Evolutionary conservation across 257 asterid genomes (phyloP).

Genomic region (Solanum medicagineum): DNA sequence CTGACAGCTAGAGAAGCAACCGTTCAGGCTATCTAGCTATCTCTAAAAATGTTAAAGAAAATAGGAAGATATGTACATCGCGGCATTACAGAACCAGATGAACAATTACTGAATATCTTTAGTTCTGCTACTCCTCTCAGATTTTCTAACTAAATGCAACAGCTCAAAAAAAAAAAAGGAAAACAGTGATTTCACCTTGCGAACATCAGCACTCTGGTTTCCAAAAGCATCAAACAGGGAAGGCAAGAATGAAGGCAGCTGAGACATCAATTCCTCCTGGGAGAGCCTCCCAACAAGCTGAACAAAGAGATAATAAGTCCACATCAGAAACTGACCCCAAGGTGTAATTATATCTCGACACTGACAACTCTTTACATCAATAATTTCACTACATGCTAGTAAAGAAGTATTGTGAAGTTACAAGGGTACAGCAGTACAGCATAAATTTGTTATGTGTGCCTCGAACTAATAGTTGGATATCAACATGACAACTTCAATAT

Average conservation of each 20-base stretch:
- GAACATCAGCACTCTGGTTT: slow-evolving; percentile 98
- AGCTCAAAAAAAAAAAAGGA: background rate
- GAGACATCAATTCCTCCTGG: slow-evolving; percentile 78
- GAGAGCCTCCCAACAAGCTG: slow-evolving; percentile 96
- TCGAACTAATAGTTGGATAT: background rate
- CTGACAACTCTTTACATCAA: background rate
- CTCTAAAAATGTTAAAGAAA: background rate
- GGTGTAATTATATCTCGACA: background rate
- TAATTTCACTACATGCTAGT: background rate
- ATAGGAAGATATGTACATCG: background rate
- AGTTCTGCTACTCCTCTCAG: background rate
- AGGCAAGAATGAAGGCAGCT: slow-evolving; percentile 84
- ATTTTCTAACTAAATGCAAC: background rate
- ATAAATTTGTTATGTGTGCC: background rate
- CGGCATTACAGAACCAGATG: background rate
- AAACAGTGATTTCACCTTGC: slow-evolving; percentile 45
- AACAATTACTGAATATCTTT: background rate
- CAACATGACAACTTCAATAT: background rate
- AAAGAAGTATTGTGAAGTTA: background rate
- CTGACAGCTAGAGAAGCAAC: background rate
- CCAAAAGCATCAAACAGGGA: slow-evolving; percentile 96
- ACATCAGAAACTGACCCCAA: background rate
- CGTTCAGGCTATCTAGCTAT: background rate
- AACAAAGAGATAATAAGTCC: slow-evolving; percentile 1
- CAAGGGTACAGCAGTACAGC: background rate